Percentiles rank a stretch among this genome's conserved stretches.
Evolutionary conservation across 768 basidiomycete genomes (phyloP).

Genomic region (Agaricus sinodeliciosus): DNA sequence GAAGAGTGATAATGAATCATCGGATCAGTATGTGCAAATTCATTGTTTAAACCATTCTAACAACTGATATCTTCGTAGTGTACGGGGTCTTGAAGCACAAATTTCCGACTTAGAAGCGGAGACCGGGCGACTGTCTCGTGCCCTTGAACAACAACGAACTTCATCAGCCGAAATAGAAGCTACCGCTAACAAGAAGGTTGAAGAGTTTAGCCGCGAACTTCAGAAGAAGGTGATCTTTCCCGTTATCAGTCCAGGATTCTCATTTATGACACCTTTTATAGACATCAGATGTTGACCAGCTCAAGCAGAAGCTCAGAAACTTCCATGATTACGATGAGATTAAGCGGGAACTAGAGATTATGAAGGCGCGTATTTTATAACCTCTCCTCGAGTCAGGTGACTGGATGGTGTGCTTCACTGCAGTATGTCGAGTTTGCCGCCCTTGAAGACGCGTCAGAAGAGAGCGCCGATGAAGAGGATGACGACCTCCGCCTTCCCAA

Average conservation of each 20-base stretch:
- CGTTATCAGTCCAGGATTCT: neutral
- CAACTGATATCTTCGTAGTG: conserved; percentile 32
- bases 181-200: conserved; percentile 42
- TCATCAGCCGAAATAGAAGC: conserved; percentile 40
- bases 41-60: neutral
- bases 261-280: conserved; percentile 19
- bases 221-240: conserved; percentile 38
- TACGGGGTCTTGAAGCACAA: conserved; percentile 66
- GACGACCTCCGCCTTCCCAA: conserved; percentile 71
- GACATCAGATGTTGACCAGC: conserved; percentile 58
- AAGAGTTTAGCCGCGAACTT: conserved; percentile 56
- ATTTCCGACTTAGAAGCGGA: conserved; percentile 75
- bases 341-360: conserved; percentile 95
- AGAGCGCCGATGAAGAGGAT: conserved; percentile 33
- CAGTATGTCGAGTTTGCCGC: conserved; percentile 97
- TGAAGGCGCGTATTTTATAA: conserved; percentile 62
- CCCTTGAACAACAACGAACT: conserved; percentile 56
- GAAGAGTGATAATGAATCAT: conserved; percentile 68
- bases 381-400: neutral
- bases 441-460: conserved; percentile 68
- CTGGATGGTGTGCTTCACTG: neutral
- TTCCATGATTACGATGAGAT: conserved; percentile 93
- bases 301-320: conserved; percentile 63
- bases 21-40: conserved; percentile 47
- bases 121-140: conserved; percentile 57